A percentile compares a stretch with the other conserved stretches of the same genome.
These are phyloP conservation scores for Nicotiana benthamiana DNA, from an alignment of 257 asterid species.

Conservation along the genomic window DNA sequence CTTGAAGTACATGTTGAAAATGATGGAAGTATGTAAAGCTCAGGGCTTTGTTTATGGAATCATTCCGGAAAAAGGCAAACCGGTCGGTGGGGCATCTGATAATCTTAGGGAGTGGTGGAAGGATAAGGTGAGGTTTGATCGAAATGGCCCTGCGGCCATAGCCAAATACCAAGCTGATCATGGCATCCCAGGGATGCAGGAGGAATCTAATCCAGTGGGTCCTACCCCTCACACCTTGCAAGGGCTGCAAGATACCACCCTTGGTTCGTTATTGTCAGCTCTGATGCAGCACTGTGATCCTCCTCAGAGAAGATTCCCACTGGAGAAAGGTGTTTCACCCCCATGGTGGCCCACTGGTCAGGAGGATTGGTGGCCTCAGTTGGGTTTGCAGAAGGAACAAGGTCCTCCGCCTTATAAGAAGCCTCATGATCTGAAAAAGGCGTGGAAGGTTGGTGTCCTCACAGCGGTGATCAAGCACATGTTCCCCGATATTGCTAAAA, in stretches of 20 bases:
- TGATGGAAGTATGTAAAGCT: conserved; percentile 96
- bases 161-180: conserved; percentile 54
- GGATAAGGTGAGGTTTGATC: conserved; percentile 75
- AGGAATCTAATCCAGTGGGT: conserved; percentile 31
- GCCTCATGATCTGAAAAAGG: conserved; percentile 85
- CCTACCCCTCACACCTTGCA: conserved; percentile 78
- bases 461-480: conserved; percentile 84
- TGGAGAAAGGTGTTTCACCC: conserved; percentile 79
- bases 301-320: conserved; percentile 80
- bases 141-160: conserved; percentile 82
- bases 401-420: conserved; percentile 84
- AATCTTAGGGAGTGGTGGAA: conserved; percentile 95
- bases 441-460: conserved; percentile 78
- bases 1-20: conserved; percentile 79
- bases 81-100: conserved; percentile 85
- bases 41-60: conserved; percentile 92
- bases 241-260: conserved; percentile 85
- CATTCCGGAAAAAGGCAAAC: conserved; percentile 91
- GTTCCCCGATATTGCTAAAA: conserved; percentile 78
- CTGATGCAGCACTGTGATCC: conserved; percentile 92
- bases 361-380: conserved; percentile 87
- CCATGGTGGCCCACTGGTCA: conserved; percentile 93
- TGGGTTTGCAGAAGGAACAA: conserved; percentile 59
- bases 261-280: conserved; percentile 75
- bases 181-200: conserved; percentile 34